These are phyloP conservation scores for Tetrapisispora taiwanensis DNA, from an alignment of 805 yeast genomes.

Conservation along the genomic window DNA sequence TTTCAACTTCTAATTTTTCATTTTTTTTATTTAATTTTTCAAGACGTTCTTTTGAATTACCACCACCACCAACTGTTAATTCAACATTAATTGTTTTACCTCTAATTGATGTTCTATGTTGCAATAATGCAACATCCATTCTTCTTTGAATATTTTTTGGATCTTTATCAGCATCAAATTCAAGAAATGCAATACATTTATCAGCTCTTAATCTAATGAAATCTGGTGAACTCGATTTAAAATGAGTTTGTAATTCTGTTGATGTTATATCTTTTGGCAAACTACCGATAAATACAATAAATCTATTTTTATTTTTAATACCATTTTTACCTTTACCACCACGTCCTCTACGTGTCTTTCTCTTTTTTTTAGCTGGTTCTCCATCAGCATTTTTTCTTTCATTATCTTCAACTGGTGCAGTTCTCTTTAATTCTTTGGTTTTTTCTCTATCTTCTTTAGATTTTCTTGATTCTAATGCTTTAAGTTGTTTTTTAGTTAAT, in stretches of 20 bases:
- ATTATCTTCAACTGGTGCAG: slow-evolving; percentile 19
- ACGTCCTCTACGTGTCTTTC: slow-evolving; percentile 50
- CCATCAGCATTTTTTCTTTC: slow-evolving; percentile 17
- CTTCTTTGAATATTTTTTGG: slow-evolving; percentile 55
- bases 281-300: slow-evolving; percentile 82
- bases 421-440: slow-evolving; percentile 11
- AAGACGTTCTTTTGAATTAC: slow-evolving; percentile 60
- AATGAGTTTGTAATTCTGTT: slow-evolving; percentile 57
- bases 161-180: slow-evolving; percentile 46
- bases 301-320: slow-evolving; percentile 36
- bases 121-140: slow-evolving; percentile 74
- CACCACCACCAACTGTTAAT: slow-evolving; percentile 97
- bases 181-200: slow-evolving; percentile 88
- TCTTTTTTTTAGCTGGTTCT: slow-evolving; percentile 43
- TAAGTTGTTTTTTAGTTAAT: slow-evolving; percentile 29
- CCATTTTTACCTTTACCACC: slow-evolving; percentile 60
- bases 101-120: slow-evolving; percentile 66
- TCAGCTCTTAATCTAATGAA: slow-evolving; percentile 68
- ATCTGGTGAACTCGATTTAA: slow-evolving; percentile 64
- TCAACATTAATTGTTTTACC: slow-evolving; percentile 86
- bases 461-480: slow-evolving; percentile 28
- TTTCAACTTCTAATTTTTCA: slow-evolving; percentile 59
- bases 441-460: slow-evolving; percentile 23
- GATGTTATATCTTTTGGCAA: slow-evolving; percentile 63
- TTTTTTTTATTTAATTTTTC: slow-evolving; percentile 74